Conservation (phyloP, 768 basidiomycete genomes). For the Chalciporus sphaerocephalus region DNA sequence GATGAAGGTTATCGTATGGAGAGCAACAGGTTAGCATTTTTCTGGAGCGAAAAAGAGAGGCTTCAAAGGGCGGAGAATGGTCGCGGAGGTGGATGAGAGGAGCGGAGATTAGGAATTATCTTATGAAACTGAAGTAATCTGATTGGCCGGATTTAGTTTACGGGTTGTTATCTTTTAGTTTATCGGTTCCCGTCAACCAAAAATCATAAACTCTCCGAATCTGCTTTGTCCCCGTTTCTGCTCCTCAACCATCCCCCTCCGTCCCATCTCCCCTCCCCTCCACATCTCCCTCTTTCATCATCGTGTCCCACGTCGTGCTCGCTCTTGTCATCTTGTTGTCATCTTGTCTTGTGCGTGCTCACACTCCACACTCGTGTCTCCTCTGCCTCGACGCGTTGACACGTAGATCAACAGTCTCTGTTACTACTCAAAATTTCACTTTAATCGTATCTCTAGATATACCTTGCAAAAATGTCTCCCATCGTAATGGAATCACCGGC, state of each 20-base stretch:
- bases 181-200: slow-evolving; percentile 36
- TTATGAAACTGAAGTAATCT: slow-evolving; percentile 32
- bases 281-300: neutral
- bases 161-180: slow-evolving; percentile 35
- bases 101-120: slow-evolving; percentile 19
- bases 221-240: slow-evolving; percentile 26
- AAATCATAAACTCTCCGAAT: slow-evolving; percentile 34
- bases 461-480: slow-evolving; percentile 45
- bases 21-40: neutral
- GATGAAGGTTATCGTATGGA: slow-evolving; percentile 11
- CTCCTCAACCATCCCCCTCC: slow-evolving; percentile 15
- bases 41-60: neutral
- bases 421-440: slow-evolving; percentile 19
- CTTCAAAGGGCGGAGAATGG: neutral
- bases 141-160: slow-evolving; percentile 34
- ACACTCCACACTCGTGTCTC: neutral
- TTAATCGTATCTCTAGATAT: slow-evolving; percentile 34
- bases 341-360: neutral
- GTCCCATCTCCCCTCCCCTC: neutral
- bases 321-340: neutral
- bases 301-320: neutral
- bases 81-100: slow-evolving; percentile 1
- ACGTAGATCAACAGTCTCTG: slow-evolving; percentile 12
- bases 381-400: slow-evolving; percentile 7
- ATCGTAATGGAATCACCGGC: slow-evolving; percentile 54